Evolutionary conservation across 2,329 filamentous ascomycete species (phyloP).

Genomic region (Phoma sp.): DNA sequence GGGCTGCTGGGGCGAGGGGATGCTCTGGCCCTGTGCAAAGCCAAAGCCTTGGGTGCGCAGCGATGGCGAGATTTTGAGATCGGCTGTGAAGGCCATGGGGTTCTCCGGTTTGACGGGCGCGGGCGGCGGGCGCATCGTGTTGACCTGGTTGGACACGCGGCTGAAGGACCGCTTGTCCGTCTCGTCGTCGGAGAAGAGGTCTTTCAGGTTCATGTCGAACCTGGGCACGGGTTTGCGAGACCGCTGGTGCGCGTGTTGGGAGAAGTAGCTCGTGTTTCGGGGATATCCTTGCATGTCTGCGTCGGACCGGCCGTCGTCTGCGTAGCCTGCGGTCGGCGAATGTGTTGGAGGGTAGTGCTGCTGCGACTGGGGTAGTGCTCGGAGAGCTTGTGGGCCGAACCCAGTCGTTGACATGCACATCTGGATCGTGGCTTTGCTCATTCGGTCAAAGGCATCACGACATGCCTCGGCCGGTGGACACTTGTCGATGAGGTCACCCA

Average conservation of each 20-base stretch:
- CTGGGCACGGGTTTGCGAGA: constrained; percentile 56
- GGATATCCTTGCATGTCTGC: constrained; percentile 42
- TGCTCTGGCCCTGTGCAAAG: constrained; percentile 26
- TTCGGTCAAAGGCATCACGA: constrained; percentile 91
- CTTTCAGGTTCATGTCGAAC: constrained; percentile 59
- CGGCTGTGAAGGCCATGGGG: constrained; percentile 31
- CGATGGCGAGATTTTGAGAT: constrained; percentile 46
- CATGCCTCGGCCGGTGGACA: constrained; percentile 95
- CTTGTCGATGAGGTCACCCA: constrained; percentile 90
- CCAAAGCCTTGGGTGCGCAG: constrained; percentile 35
- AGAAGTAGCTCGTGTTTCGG: constrained; percentile 26
- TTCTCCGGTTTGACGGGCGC: constrained; percentile 36
- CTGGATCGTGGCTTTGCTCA: constrained; percentile 92
- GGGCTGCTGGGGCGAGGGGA: constrained; percentile 17
- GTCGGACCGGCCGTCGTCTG: constrained; percentile 30
- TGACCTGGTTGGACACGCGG: constrained; percentile 46
- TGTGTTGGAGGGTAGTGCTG: constrained; percentile 27
- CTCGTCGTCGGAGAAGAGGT: constrained; percentile 49
- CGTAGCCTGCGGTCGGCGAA: constrained; percentile 35
- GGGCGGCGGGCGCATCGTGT: constrained; percentile 41
- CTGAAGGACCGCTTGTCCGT: constrained; percentile 48
- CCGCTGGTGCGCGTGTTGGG: constrained; percentile 31
- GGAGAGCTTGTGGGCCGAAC: constrained; percentile 63
- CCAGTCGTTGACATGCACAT: constrained; percentile 91
- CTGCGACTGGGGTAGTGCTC: constrained; percentile 27